Evolutionary conservation across 352 stramenopile genomes (phyloP), one percentile per base, ranked within the genome.

Genomic region (Blastocystis sp.): DNA sequence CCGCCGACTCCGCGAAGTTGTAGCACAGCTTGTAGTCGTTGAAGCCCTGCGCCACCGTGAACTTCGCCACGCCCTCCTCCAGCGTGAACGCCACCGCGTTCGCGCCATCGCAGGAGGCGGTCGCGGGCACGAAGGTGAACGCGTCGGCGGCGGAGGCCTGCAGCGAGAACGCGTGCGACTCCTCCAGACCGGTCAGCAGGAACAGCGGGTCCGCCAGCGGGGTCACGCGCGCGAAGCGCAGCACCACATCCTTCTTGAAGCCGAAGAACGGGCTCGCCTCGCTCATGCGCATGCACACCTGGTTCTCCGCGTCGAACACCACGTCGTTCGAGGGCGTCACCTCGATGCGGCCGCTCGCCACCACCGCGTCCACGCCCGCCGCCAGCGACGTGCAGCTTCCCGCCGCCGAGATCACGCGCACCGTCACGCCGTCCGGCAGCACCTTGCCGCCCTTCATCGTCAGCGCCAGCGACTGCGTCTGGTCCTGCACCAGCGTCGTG

Each of bases 251-350:
- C 53, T 69, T 28, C 11, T 62, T 43, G 74, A 67, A 84, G 21
- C 45, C 17, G 74, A 84, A 84, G 74, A 84, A 84, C 48, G 74
- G 53, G 17, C 52, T 59, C 3, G 28, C 48, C 52, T 84, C 74
- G 41, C 14, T 64, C 34, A 23, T 17, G 34, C 74, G 53, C 74
- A 84, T 59, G 45, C 74, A 84, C 4, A 84, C 34, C 52, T 52
- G 53, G 61, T 84, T 84, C 56, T 84, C 74, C 60, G 17, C 34
- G 34, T 84, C 74, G 61, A 84, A 84, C 74, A 69, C 56, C 9
- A 62, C 43, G 9, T 66, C 53, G 40, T 84, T 59, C 56, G 38
- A 5, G 28, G 74, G 74, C 59, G 74, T 69, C 52, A 84, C 34
- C 74, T 84, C 74, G 17, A 84, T 62, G n/a, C 28, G 43, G 60